These are phyloP conservation scores for Mycosarcoma maydis DNA, from an alignment of 1,284 basidiomycete species.

Conservation along the genomic window DNA sequence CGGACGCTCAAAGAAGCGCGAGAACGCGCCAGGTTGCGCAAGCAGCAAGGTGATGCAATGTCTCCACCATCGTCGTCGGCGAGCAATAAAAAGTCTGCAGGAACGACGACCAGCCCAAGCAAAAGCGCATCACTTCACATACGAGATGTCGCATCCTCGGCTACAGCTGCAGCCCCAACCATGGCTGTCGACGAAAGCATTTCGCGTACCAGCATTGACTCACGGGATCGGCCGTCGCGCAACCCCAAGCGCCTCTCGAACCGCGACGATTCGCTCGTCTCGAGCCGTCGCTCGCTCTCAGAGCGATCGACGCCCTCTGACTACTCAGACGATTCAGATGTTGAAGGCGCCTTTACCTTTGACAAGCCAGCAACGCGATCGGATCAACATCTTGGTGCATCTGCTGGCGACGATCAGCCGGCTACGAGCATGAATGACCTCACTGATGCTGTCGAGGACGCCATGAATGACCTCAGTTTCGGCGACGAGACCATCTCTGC, in stretches of 20 bases:
- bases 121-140: conserved; percentile 22
- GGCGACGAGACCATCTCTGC: conserved; percentile 37
- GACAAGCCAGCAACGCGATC: conserved; percentile 6
- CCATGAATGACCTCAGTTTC: conserved; percentile 59
- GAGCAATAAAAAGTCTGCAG: background rate
- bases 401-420: background rate
- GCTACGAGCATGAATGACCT: conserved; percentile 48
- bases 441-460: conserved; percentile 51
- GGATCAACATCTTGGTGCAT: background rate
- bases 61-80: conserved; percentile 5
- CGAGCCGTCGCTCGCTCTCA: conserved; percentile 18
- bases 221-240: conserved; percentile 29
- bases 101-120: conserved; percentile 10
- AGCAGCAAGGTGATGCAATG: conserved; percentile 26
- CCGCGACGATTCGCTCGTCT: conserved; percentile 4
- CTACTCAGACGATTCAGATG: conserved; percentile 43
- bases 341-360: conserved; percentile 17
- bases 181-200: conserved; percentile 7
- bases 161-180: conserved; percentile 10
- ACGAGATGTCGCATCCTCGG: conserved; percentile 26
- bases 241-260: conserved; percentile 37
- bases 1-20: conserved; percentile 49
- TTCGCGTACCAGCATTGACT: conserved; percentile 31
- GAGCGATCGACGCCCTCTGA: conserved; percentile 43
- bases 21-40: conserved; percentile 42